A percentile compares a stretch with the other conserved stretches of the same genome.
These are phyloP conservation scores for Coemansia sp. DNA, from an alignment of 192 early-diverging fungal genomes.

Conservation along the genomic window DNA sequence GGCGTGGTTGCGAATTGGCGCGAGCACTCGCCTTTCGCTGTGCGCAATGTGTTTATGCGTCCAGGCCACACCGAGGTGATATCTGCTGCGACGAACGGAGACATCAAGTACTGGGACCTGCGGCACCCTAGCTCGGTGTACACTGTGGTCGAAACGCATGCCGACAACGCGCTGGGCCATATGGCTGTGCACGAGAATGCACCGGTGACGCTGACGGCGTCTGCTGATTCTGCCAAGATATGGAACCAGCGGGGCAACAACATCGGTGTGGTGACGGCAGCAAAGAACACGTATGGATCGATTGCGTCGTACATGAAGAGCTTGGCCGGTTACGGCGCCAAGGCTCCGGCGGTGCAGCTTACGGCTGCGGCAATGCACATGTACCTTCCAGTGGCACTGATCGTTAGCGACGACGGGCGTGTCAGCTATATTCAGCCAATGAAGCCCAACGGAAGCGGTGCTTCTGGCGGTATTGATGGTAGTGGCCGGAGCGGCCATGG, in stretches of 20 bases:
- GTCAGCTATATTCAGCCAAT: conserved; percentile 48
- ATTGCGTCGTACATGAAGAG: conserved; percentile 40
- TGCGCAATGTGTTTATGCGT: conserved; percentile 42
- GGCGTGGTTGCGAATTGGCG: conserved; percentile 45
- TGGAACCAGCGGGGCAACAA: conserved; percentile 51
- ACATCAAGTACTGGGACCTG: conserved; percentile 55
- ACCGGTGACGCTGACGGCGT: conserved; percentile 45
- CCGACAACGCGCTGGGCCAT: conserved; percentile 25
- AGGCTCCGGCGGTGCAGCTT: neutral
- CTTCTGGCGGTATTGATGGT: neutral
- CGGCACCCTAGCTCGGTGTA: conserved; percentile 22
- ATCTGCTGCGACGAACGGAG: conserved; percentile 39
- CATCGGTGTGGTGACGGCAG: conserved; percentile 36
- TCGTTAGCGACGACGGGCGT: conserved; percentile 44
- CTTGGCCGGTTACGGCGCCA: conserved; percentile 28
- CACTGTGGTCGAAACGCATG: conserved; percentile 34
- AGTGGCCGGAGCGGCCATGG: neutral
- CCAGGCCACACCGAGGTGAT: conserved; percentile 41
- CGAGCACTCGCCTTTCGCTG: conserved; percentile 29
- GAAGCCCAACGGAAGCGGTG: neutral
- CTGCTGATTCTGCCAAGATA: conserved; percentile 39
- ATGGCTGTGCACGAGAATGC: conserved; percentile 48
- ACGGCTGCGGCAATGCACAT: conserved; percentile 36
- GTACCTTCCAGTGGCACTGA: conserved; percentile 45
- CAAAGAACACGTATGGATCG: conserved; percentile 20